Conservation (phyloP, 179 eudicot species). For the Drosera spatulata region DNA sequence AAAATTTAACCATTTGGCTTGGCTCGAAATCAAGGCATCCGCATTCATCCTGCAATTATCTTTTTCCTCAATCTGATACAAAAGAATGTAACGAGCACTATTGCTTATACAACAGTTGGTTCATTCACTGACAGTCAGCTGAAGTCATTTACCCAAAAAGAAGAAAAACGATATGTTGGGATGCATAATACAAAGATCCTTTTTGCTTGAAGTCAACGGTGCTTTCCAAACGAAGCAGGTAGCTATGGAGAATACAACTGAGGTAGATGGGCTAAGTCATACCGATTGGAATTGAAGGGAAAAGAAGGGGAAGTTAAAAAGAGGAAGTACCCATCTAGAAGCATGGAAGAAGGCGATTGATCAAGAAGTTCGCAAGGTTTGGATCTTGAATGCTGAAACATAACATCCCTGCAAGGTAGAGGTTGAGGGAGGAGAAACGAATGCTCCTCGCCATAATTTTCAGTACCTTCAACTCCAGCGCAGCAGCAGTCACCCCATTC, state of each 20-base stretch:
- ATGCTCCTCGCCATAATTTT: slow-evolving; percentile 23
- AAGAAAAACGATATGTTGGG: no score
- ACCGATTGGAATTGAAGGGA: no score
- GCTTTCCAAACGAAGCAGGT: neutral
- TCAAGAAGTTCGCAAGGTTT: slow-evolving; percentile 61
- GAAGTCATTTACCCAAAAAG: no score
- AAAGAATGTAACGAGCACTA: neutral
- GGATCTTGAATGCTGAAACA: slow-evolving; percentile 50
- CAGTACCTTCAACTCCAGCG: slow-evolving; percentile 33
- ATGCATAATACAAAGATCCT: no score
- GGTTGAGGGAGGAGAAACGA: slow-evolving; percentile 17
- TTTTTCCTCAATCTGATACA: neutral
- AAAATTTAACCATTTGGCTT: slow-evolving; percentile 75
- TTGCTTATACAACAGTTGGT: neutral
- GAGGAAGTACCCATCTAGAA: slow-evolving; percentile 56
- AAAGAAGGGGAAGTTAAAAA: neutral
- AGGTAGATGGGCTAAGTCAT: neutral
- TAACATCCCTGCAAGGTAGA: slow-evolving; percentile 53
- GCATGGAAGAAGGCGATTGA: slow-evolving; percentile 59
- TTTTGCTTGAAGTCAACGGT: no score
- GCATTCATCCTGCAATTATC: slow-evolving; percentile 50
- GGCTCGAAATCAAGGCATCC: slow-evolving; percentile 54
- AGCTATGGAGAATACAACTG: neutral
- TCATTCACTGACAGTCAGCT: neutral
- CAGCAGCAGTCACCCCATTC: slow-evolving; percentile 84